These are phyloP conservation scores for Thielaviopsis euricoi DNA, from an alignment of 2,329 filamentous ascomycete species.

Conservation along the genomic window DNA sequence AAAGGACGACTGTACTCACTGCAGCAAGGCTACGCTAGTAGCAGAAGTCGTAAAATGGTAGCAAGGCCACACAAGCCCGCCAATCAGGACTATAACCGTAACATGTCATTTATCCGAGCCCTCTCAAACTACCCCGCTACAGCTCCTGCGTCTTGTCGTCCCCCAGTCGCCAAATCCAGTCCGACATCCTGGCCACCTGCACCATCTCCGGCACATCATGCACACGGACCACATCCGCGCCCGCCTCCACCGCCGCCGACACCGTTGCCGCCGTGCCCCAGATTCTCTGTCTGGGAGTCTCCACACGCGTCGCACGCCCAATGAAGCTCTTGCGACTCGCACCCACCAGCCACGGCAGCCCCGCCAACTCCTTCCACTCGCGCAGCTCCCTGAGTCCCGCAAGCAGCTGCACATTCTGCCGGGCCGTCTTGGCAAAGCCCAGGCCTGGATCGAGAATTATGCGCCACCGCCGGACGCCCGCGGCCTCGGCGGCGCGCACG, in stretches of 20 bases:
- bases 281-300: constrained; percentile 49
- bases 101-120: neutral
- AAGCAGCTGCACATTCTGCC: constrained; percentile 70
- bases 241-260: constrained; percentile 67
- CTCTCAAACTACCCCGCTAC: neutral
- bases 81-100: neutral
- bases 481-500: constrained; percentile 56
- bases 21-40: no score
- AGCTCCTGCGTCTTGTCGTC: constrained; percentile 4
- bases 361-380: constrained; percentile 44
- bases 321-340: constrained; percentile 83
- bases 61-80: no score
- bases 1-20: no score
- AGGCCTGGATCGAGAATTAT: constrained; percentile 89
- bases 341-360: constrained; percentile 77
- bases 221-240: constrained; percentile 81
- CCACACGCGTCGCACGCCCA: constrained; percentile 62
- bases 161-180: constrained; percentile 66
- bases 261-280: constrained; percentile 86
- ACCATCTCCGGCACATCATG: constrained; percentile 83
- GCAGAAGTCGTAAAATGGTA: no score
- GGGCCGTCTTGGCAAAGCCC: constrained; percentile 74
- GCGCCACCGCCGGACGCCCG: constrained; percentile 79
- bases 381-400: constrained; percentile 48
- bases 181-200: constrained; percentile 69